Percentiles rank a stretch among this genome's conserved stretches.
Evolutionary conservation across 176 grass and related monocot genomes (phyloP).

Genomic region (Poa pratensis): DNA sequence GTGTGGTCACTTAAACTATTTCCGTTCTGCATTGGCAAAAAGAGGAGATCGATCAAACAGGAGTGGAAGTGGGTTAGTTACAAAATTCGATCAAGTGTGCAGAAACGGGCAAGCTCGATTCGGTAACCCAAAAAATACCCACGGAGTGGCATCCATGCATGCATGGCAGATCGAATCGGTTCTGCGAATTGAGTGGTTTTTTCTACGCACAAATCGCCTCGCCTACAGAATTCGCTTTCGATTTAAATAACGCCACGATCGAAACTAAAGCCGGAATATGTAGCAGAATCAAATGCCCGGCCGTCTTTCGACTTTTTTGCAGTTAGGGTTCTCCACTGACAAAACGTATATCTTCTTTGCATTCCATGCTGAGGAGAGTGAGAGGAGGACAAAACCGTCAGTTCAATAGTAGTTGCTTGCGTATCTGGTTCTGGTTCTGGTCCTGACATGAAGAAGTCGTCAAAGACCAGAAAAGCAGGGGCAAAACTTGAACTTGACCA

Average conservation of each 20-base stretch:
- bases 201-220: constrained; percentile 15
- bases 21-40: no score
- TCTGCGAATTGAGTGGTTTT: constrained; percentile 20
- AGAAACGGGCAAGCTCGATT: constrained; percentile 57
- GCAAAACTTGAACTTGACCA: constrained; percentile 43
- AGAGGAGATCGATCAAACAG: not conserved
- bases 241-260: constrained; percentile 7
- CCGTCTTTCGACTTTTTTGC: constrained; percentile 38
- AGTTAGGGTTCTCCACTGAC: constrained; percentile 56
- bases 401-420: constrained; percentile 5
- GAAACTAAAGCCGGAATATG: not conserved
- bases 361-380: constrained; percentile 13
- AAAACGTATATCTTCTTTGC: constrained; percentile 40
- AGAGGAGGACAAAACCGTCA: constrained; percentile 15
- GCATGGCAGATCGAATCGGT: constrained; percentile 41
- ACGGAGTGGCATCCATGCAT: not conserved
- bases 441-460: constrained; percentile 30
- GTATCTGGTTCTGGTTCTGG: constrained; percentile 50
- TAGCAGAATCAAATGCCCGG: constrained; percentile 45
- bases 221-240: constrained; percentile 34
- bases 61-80: constrained; percentile 22
- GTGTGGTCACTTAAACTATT: not conserved
- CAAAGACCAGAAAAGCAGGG: not conserved
- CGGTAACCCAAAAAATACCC: not conserved
- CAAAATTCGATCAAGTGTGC: constrained; percentile 43